Evolutionary conservation across 2,329 filamentous ascomycete genomes (phyloP), one percentile per base, ranked within the genome.

Genomic region (Paecilomyces niveus): DNA sequence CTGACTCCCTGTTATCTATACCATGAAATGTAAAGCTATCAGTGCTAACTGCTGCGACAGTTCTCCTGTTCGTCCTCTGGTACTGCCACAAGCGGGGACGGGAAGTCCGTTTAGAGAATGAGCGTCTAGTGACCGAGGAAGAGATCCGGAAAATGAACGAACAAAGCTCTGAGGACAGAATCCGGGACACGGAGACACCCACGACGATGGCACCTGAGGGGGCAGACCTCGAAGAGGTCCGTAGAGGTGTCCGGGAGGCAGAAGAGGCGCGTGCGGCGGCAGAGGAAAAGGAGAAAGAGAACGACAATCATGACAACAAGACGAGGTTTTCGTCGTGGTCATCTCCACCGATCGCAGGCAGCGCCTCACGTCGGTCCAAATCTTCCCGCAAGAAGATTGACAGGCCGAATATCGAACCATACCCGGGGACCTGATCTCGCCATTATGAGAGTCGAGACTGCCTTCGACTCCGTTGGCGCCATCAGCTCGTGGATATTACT

Each of bases 31-130:
- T 33, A 29, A 50, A 21, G 33, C 56, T 39, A 54, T n/a, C n/a
- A 9, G 15, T 29, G 31, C 56, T 50, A 59, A 60, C 50, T 31
- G 33, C 13, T 39, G 15, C 5, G 51, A n/a, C 58, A 89, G 90
- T 97, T 57, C 82, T 97, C 15, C 83, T 99, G 58, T 94, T 96
- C 70, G 90, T 96, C 52, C 87, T 97, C 67, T 99, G 93, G 92
- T 99, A 97, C 77, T 97, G 92, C 77, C 89, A 97, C 76, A 97
- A 97, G 79, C 89, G 94, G 57, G 94, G 94, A 45, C 86, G 86
- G 52, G 93, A 99, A 77, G 87, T 86, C 6, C 85, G 94, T 55
- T 83, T 97, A 11, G 87, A 89, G 69, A 84, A 79, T 55, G 83
- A 84, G 62, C 75, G 78, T 13, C 70, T 80, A 15, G 73, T 79